Conservation (phyloP, 306 rosid species). For the Castanea crenata region DNA sequence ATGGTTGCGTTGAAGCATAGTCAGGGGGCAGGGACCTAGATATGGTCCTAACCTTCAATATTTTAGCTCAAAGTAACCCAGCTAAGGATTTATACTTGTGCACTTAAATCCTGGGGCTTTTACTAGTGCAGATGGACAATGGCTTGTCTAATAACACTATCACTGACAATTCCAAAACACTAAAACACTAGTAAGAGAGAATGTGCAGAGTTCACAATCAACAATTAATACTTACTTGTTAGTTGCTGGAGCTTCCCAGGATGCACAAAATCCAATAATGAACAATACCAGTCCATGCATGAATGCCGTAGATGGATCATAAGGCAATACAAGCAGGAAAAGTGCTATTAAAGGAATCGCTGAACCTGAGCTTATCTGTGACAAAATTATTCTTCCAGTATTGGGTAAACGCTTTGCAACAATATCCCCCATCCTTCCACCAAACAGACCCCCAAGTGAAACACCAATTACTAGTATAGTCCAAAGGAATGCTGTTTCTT, state of each 20-base stretch:
- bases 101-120: too few species aligned
- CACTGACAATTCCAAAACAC: neutral
- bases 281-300: slow-evolving; percentile 59
- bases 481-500: slow-evolving; percentile 62
- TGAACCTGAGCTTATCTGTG: slow-evolving; percentile 74
- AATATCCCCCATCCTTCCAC: slow-evolving; percentile 73
- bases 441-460: slow-evolving; percentile 71
- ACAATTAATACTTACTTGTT: slow-evolving; percentile 51
- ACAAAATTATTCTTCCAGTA: slow-evolving; percentile 63
- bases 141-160: neutral
- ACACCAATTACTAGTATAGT: slow-evolving; percentile 43
- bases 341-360: slow-evolving; percentile 65
- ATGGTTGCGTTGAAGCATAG: too few species aligned
- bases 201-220: too few species aligned
- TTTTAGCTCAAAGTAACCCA: too few species aligned
- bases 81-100: neutral
- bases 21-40: too few species aligned
- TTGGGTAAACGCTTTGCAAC: slow-evolving; percentile 60
- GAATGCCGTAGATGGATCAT: slow-evolving; percentile 60
- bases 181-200: too few species aligned
- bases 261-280: slow-evolving; percentile 56
- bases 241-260: slow-evolving; percentile 73
- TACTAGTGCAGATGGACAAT: too few species aligned
- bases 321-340: slow-evolving; percentile 59
- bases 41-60: too few species aligned